A percentile compares a stretch with the other conserved stretches of the same genome.
Evolutionary conservation across 306 rosid species (phyloP).

Genomic region (Astragalus membranaceus): DNA sequence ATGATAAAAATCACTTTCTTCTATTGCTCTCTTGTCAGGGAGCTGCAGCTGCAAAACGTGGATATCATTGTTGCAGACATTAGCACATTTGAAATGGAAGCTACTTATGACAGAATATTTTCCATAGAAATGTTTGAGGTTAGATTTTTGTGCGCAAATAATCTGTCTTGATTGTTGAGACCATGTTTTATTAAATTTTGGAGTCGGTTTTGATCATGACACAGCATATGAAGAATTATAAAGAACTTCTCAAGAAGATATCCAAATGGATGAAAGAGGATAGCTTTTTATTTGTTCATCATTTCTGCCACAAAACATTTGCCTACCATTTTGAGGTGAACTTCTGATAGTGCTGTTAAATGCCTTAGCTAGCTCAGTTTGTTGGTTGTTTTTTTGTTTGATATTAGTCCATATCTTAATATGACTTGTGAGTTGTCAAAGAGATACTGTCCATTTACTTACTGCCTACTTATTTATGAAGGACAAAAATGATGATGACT

Average conservation of each 20-base stretch:
- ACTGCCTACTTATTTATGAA: slow-evolving; percentile 18
- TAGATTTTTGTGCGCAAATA: background rate
- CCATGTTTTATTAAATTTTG: background rate
- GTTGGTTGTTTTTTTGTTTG: background rate
- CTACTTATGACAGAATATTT: slow-evolving; percentile 69
- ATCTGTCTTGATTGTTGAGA: background rate
- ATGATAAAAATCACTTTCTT: slow-evolving; percentile 15
- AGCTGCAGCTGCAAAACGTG: slow-evolving; percentile 56
- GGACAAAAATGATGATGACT: slow-evolving; percentile 84
- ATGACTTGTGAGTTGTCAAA: background rate
- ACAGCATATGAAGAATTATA: slow-evolving; percentile 96
- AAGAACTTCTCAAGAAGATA: slow-evolving; percentile 81
- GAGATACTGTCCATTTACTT: background rate
- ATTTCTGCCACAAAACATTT: slow-evolving; percentile 79
- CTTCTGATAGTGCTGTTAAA: background rate
- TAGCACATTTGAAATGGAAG: slow-evolving; percentile 69
- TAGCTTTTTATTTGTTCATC: slow-evolving; percentile 62
- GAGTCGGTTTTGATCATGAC: slow-evolving; percentile 1
- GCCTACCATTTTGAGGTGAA: slow-evolving; percentile 94
- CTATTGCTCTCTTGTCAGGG: slow-evolving; percentile 35
- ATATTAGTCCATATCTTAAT: background rate
- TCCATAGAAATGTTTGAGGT: slow-evolving; percentile 98
- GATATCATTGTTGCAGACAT: slow-evolving; percentile 78
- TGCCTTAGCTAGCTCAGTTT: background rate
- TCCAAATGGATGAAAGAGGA: slow-evolving; percentile 84